Conservation (phyloP, 2,329 filamentous ascomycete genomes). For the Septoria petroselini region DNA sequence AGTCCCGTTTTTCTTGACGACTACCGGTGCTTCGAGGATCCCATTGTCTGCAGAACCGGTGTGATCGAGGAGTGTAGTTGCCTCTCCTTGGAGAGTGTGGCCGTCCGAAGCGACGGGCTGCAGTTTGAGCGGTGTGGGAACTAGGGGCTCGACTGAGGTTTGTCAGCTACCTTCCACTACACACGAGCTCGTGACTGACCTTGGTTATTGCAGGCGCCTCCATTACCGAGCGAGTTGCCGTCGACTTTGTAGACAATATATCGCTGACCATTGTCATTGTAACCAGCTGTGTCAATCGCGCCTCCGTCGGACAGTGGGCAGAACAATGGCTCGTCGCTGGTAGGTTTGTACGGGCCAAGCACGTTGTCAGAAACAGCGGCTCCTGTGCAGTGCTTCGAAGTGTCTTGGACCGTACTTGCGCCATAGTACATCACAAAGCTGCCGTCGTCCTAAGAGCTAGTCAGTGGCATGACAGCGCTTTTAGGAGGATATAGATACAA, state of each 20-base stretch:
- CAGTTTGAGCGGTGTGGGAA: constrained; percentile 35
- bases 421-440: constrained; percentile 39
- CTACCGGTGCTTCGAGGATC: constrained; percentile 36
- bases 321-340: constrained; percentile 27
- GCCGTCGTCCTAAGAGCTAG: constrained; percentile 31
- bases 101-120: constrained; percentile 36
- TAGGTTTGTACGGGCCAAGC: constrained; percentile 35
- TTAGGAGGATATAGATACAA: constrained; percentile 34
- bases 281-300: constrained; percentile 38
- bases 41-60: constrained; percentile 33
- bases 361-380: constrained; percentile 32
- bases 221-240: constrained; percentile 36
- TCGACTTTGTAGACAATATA: constrained; percentile 40
- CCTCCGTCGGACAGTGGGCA: constrained; percentile 35
- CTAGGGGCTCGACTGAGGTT: constrained; percentile 31
- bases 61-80: constrained; percentile 34
- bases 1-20: constrained; percentile 29
- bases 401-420: constrained; percentile 29
- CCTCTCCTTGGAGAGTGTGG: constrained; percentile 30
- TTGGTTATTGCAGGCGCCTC: constrained; percentile 36
- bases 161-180: neutral
- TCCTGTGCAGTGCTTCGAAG: constrained; percentile 37
- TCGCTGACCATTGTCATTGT: constrained; percentile 34
- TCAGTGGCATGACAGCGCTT: constrained; percentile 33
- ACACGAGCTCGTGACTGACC: constrained; percentile 7